These are phyloP conservation scores for Backusella parvicylindrica DNA, from an alignment of 192 early-diverging fungal species.

Conservation along the genomic window DNA sequence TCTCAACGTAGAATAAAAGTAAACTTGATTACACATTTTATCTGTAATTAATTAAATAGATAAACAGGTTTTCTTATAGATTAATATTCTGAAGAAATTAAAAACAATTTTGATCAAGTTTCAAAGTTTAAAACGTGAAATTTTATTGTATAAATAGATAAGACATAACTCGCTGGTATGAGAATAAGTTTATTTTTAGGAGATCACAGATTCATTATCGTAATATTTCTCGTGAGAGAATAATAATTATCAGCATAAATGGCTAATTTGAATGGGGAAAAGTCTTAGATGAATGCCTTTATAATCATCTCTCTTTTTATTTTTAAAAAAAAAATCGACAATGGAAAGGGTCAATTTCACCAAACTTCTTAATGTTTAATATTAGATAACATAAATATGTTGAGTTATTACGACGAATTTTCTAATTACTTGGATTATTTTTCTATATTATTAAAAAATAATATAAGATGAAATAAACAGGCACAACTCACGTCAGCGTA, in stretches of 20 bases:
- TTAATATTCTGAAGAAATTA: background rate
- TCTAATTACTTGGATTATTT: background rate
- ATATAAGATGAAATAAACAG: too few species aligned
- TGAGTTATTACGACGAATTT: background rate
- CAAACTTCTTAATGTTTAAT: background rate
- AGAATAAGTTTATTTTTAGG: background rate
- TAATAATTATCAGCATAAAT: background rate
- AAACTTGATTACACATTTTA: background rate
- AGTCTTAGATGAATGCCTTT: too few species aligned
- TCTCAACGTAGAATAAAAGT: background rate
- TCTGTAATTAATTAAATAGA: background rate
- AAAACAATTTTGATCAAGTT: background rate
- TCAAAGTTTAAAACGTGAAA: too few species aligned
- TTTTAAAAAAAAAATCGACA: too few species aligned
- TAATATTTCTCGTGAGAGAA: background rate
- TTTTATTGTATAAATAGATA: background rate
- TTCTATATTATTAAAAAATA: background rate
- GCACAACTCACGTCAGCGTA: background rate
- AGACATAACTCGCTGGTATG: background rate
- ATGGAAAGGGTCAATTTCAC: too few species aligned
- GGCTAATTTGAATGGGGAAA: background rate
- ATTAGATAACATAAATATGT: background rate
- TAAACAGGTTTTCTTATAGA: background rate
- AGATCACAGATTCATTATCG: background rate
- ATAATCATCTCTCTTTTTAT: too few species aligned